Conservation (phyloP, 2,329 filamentous ascomycete species). For the Colletotrichum truncatum region DNA sequence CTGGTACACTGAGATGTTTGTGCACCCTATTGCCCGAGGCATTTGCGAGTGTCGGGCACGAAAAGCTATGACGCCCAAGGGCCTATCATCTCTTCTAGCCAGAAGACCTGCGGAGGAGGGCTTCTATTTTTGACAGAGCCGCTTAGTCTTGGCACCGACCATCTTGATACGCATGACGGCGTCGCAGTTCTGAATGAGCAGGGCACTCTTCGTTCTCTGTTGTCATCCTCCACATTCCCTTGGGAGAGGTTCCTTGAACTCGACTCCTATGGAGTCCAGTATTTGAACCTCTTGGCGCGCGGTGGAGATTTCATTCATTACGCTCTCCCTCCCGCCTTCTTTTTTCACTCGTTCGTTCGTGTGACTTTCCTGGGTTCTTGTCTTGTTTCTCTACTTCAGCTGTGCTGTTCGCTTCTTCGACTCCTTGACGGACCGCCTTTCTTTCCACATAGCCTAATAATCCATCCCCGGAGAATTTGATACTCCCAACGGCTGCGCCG, state of each 20-base stretch:
- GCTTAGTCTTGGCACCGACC: constrained; percentile 13
- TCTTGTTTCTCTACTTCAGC: constrained; percentile 12
- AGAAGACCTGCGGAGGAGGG: not conserved
- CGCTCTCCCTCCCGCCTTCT: constrained; percentile 6
- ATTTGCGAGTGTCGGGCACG: not conserved
- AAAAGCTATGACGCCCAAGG: not conserved
- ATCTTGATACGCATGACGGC: constrained; percentile 24
- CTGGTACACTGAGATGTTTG: not conserved
- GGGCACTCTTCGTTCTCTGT: not conserved
- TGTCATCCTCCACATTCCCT: not conserved
- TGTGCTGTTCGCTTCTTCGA: constrained; percentile 20
- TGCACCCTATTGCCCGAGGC: not conserved
- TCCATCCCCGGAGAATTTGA: constrained; percentile 1
- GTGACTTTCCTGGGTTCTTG: constrained; percentile 6
- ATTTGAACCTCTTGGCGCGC: constrained; percentile 16
- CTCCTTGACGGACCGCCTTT: constrained; percentile 1
- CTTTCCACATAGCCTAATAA: constrained; percentile 14
- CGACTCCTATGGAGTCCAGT: not conserved
- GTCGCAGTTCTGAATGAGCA: not conserved
- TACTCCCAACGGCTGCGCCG: constrained; percentile 27
- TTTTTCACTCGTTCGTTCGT: constrained; percentile 20
- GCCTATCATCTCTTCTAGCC: constrained; percentile 17
- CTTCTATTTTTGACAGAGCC: constrained; percentile 28
- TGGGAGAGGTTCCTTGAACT: not conserved
- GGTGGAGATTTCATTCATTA: constrained; percentile 25